phyloP scores from a whole-genome alignment of 306 rosid species.

The Senna siamea region DNA sequence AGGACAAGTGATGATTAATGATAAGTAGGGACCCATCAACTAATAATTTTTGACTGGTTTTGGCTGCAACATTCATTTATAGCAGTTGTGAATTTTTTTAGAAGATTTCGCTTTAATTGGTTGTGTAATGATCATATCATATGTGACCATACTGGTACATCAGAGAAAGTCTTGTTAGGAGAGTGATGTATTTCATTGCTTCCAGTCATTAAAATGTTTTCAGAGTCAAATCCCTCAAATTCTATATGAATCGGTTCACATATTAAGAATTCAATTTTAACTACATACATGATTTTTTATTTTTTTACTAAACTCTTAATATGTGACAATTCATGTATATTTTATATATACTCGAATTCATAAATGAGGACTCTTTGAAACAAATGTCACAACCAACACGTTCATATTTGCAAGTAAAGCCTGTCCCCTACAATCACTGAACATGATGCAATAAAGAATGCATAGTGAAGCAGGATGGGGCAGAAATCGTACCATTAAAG shows the following conservation, averaged over 20 bases:
- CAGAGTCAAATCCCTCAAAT: too few relatives aligned
- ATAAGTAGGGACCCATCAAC: conserved; percentile 21
- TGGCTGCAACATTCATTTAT: neutral
- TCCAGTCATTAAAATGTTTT: too few relatives aligned
- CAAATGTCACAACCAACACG: too few relatives aligned
- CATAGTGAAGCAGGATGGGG: neutral
- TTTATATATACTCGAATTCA: too few relatives aligned
- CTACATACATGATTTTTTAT: too few relatives aligned
- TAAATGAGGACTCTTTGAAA: too few relatives aligned
- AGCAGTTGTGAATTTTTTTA: conserved; percentile 4
- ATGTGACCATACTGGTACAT: neutral
- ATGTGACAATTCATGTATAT: too few relatives aligned
- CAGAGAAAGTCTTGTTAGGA: neutral
- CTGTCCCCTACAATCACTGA: too few relatives aligned
- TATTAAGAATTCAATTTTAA: too few relatives aligned
- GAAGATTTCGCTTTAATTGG: neutral
- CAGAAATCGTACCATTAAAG: conserved; percentile 7
- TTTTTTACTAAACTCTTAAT: too few relatives aligned
- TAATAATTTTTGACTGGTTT: conserved; percentile 26
- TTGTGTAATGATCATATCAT: conserved; percentile 21
- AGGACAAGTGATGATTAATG: conserved; percentile 29
- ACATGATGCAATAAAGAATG: conserved; percentile 1
- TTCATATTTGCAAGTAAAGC: too few relatives aligned
- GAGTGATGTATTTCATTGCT: conserved; percentile 5
- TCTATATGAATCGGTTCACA: too few relatives aligned